Percentiles rank a stretch among this genome's conserved stretches.
These are phyloP conservation scores for Suillus lakei DNA, from an alignment of 768 basidiomycete species.

Conservation along the genomic window DNA sequence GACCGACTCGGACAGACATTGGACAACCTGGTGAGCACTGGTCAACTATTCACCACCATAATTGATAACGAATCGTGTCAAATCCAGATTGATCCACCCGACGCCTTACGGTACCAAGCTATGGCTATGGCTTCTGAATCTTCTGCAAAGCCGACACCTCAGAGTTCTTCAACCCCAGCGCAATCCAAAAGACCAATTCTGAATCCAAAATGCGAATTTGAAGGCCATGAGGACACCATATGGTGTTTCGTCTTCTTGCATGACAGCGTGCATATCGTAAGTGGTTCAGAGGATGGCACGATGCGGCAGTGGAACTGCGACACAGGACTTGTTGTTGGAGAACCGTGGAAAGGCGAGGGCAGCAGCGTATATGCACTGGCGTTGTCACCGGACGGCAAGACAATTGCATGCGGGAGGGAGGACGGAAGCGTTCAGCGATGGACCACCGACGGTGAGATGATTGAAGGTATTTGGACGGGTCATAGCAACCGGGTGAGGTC, in stretches of 20 bases:
- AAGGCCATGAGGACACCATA: neutral
- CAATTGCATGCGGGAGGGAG: neutral
- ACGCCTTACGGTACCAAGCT: neutral
- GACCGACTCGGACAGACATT: neutral
- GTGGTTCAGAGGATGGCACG: neutral
- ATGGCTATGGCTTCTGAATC: neutral
- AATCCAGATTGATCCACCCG: neutral
- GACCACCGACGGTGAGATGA: neutral
- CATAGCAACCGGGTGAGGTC: neutral
- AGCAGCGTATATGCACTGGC: neutral
- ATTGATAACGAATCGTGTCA: neutral
- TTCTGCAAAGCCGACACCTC: neutral
- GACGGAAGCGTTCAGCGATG: neutral
- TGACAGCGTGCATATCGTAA: neutral
- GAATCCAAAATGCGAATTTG: neutral
- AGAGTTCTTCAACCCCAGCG: neutral
- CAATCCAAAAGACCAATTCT: neutral
- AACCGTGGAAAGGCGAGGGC: too few species aligned
- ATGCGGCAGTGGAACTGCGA: neutral
- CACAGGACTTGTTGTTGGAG: neutral
- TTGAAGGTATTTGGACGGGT: neutral
- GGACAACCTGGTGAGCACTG: neutral
- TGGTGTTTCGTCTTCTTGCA: neutral
- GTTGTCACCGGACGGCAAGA: neutral
- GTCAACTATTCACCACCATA: neutral